Percentiles rank a stretch among this genome's conserved stretches.
These are phyloP conservation scores for Fistulifera pelliculosa DNA, from an alignment of 108 stramenopile species.

Conservation along the genomic window DNA sequence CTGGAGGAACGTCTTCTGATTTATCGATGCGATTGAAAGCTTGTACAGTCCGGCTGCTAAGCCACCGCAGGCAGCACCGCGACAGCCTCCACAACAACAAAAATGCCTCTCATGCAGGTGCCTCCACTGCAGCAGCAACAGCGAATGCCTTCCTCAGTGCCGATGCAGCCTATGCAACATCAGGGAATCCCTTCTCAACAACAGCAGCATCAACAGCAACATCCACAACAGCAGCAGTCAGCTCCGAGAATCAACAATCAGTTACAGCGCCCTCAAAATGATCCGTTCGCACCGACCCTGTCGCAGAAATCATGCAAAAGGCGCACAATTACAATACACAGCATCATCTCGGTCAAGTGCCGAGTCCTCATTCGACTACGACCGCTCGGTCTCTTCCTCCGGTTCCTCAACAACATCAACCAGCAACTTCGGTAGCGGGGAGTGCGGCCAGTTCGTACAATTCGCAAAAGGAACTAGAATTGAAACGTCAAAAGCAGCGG, in stretches of 20 bases:
- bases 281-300: slow-evolving; percentile 27
- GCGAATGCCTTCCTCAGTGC: background rate
- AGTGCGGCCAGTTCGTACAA: background rate
- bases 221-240: slow-evolving; percentile 1
- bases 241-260: slow-evolving; percentile 1
- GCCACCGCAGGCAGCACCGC: slow-evolving; percentile 2
- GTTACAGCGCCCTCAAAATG: background rate
- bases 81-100: slow-evolving; percentile 5
- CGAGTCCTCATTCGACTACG: background rate
- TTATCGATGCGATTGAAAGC: slow-evolving; percentile 8
- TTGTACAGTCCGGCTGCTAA: slow-evolving; percentile 12
- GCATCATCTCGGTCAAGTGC: background rate
- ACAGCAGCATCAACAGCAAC: slow-evolving; percentile 12
- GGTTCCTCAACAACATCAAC: slow-evolving; percentile 8
- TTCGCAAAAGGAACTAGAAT: slow-evolving; percentile 11
- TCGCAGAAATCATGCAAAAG: slow-evolving; percentile 12
- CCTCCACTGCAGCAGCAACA: slow-evolving; percentile 12
- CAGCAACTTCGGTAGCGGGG: background rate
- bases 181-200: slow-evolving; percentile 21
- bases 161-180: slow-evolving; percentile 8
- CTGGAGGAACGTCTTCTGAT: slow-evolving; percentile 5
- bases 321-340: background rate
- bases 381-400: background rate
- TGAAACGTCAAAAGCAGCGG: slow-evolving; percentile 62
- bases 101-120: slow-evolving; percentile 12